Base-by-base conservation (phyloP, 495 filamentous ascomycete genomes). In the Choiromyces venosus region DNA sequence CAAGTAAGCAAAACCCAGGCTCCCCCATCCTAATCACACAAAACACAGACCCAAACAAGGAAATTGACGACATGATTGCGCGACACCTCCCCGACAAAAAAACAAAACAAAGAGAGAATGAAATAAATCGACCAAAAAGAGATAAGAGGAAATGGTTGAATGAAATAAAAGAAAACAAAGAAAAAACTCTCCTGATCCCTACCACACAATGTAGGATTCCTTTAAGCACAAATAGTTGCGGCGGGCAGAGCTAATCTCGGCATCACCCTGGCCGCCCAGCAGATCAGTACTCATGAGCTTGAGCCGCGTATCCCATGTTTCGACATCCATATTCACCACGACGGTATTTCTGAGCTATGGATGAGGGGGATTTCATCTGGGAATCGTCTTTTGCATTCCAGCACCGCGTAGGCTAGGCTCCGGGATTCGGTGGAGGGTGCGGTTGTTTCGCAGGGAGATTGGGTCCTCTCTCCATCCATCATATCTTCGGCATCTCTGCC, bases 181-280 rank as follows among this genome's bases (percentile, higher is more conserved):
- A 72, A 68, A 69, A 77, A 69, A 6, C 9, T n/a, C 66, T 73
- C 74, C 74, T 76, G 74, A 76, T 73, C 75, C 75, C 66, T 77
- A 69, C 70, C 35, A 67, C 52, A 73, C 65, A 68, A 66, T 16
- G 52, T 33, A 33, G 25, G 65, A 67, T 61, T 64, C 66, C 75
- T 66, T 65, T 44, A 8, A 71, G 46, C 44, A 70, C 66, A 36
- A 56, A 67, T 76, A 74, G 68, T 76, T 76, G 73, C 73, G 65
- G 66, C 70, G 68, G 68, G 68, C 46, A 25, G n/a, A 29, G 46
- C 3, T 56, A 56, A 33, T 61, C 52, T 29, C 25, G 52, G 52
- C 52, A 61, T 33, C 25, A 33, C 25, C n/a, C 52, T 14, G 52
- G 25, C 25, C 52, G 9, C 3, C 52, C 52, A 61, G 25, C 52